Percentiles rank a stretch among this genome's conserved stretches.
These are phyloP conservation scores for Ceratocystis eucalypticola DNA, from an alignment of 2,329 filamentous ascomycete species.

Conservation along the genomic window DNA sequence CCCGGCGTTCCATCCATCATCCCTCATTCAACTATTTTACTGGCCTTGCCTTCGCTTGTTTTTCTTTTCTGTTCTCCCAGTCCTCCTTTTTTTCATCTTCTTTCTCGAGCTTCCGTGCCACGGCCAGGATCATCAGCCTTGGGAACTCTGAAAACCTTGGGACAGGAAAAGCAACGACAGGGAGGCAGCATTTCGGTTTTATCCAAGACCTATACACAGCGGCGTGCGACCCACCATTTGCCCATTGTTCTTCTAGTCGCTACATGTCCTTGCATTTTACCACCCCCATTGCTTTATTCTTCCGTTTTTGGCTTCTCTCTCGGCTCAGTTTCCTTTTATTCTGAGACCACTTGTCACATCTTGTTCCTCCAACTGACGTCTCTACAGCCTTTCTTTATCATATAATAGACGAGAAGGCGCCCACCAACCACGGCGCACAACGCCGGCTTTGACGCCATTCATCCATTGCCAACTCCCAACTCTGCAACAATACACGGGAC, in stretches of 20 bases:
- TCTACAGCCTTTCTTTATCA: not conserved
- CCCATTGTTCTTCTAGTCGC: not conserved
- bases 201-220: not conserved
- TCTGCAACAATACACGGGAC: too few species aligned
- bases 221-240: not conserved
- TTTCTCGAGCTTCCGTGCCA: not conserved
- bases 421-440: not conserved
- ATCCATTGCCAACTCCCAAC: not conserved
- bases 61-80: not conserved
- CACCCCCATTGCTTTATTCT: not conserved
- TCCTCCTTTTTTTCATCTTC: not conserved
- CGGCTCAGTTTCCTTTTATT: not conserved
- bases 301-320: not conserved
- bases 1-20: not conserved
- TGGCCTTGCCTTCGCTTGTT: not conserved
- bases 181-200: not conserved
- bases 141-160: too few species aligned
- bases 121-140: not conserved
- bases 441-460: slow-evolving; percentile 1
- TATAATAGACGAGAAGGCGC: slow-evolving; percentile 1
- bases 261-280: too few species aligned
- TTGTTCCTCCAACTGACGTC: not conserved
- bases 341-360: not conserved
- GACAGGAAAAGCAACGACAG: not conserved
- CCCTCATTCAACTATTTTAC: not conserved